Evolutionary conservation across 805 yeast genomes (phyloP).

Genomic region (Monosporozyma siamensis): DNA sequence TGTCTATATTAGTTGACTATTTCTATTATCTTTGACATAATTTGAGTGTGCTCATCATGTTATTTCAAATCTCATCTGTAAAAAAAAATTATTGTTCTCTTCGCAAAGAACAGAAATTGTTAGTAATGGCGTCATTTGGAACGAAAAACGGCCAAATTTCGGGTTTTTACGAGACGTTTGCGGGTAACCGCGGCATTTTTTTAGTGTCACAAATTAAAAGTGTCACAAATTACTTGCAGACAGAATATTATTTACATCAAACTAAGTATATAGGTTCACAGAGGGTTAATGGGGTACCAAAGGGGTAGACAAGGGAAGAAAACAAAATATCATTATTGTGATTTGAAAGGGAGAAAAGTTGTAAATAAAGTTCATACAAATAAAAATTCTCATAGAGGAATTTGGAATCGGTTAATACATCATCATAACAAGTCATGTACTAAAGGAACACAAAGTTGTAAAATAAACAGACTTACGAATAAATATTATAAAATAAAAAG

Average conservation of each 20-base stretch:
- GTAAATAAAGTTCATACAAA: too few species aligned
- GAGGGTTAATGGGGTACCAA: too few species aligned
- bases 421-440: background rate
- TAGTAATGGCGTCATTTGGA: background rate
- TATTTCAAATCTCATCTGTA: background rate
- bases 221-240: background rate
- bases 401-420: background rate
- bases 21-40: too few species aligned
- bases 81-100: background rate
- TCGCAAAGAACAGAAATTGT: background rate
- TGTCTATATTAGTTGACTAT: too few species aligned
- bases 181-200: too few species aligned
- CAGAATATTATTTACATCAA: too few species aligned
- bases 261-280: too few species aligned
- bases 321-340: too few species aligned
- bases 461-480: background rate
- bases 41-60: too few species aligned
- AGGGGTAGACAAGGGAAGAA: too few species aligned
- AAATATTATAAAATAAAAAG: background rate
- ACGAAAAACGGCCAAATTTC: background rate
- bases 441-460: background rate
- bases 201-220: background rate
- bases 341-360: too few species aligned
- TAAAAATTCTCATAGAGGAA: too few species aligned
- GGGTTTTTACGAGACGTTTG: background rate